Evolutionary conservation across 2,329 filamentous ascomycete species (phyloP), one percentile per base, ranked within the genome.

Genomic region (Colletotrichum somersetense): DNA sequence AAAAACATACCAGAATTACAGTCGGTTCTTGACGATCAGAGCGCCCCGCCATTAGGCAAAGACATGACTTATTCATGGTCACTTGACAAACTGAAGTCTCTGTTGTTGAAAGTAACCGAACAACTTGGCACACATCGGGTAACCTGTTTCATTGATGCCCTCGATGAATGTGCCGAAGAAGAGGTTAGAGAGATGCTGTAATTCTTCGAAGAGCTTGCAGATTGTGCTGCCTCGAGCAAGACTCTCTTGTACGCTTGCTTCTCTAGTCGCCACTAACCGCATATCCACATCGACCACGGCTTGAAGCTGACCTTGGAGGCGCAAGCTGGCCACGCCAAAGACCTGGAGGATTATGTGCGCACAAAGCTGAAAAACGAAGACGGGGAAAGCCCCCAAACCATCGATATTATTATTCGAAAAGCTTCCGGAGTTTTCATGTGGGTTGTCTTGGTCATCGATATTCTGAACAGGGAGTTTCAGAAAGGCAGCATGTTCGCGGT

Each of bases 241-340:
- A 26, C 26, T 26, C 26, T 26, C 26, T 26, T 26, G 26, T 26
- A 71, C 0, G 74, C 85, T 0, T 86, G 83, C 62, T 82, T 87
- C 3, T 85, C 85, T 0, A 87, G 85, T 59, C 78, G 87, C 0
- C 83, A 86, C 46, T 88, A 87, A 26, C 86, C 86, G 0, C 23
- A 67, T 1, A 70, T 72, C 3, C 44, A 35, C 11, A 57, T 75
- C 0, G 26, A 61, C 6, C 18, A 64, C 6, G 66, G 74, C 0
- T 26, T 73, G 2, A n/a, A 69, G 14, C 52, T 82, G 0, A 66
- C 72, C 0, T 38, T 83, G 0, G 81, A 83, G 40, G 40, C 66
- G 0, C 76, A 79, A 11, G 0, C 2, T 0, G 78, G 77, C 0
- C 80, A 82, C 33, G 33, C 23, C 0, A 0, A 71, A 0, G 81